phyloP scores from a whole-genome alignment of 495 filamentous ascomycete genomes.

The Aspergillus carlsbadensis region DNA sequence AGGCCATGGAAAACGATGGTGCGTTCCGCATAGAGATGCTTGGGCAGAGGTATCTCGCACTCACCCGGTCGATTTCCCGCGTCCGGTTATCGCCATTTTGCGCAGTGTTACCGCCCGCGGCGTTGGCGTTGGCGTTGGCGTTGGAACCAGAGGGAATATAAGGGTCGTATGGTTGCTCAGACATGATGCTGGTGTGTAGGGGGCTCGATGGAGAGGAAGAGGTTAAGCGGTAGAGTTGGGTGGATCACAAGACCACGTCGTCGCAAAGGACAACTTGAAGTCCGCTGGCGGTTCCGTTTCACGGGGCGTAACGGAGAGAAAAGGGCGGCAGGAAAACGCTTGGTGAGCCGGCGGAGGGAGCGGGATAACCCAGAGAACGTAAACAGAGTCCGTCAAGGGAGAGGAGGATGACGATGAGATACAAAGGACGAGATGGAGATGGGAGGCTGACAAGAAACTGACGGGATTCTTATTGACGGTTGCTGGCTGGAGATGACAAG shows the following conservation, averaged over 20 bases:
- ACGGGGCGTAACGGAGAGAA: constrained; percentile 9
- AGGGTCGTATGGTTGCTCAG: constrained; percentile 82
- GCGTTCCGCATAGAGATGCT: background rate
- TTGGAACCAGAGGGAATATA: constrained; percentile 76
- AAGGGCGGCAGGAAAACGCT: constrained; percentile 3
- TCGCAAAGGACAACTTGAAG: constrained; percentile 15
- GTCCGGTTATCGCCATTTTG: constrained; percentile 65
- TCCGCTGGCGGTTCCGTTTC: constrained; percentile 17
- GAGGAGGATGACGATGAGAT: constrained; percentile 8
- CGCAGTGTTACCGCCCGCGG: constrained; percentile 44
- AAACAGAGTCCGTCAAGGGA: background rate
- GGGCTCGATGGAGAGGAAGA: constrained; percentile 17
- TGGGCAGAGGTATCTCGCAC: constrained; percentile 26
- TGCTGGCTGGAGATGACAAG: constrained; percentile 21
- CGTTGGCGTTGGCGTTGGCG: too few relatives aligned
- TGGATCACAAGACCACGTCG: constrained; percentile 23
- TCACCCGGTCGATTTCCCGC: constrained; percentile 76
- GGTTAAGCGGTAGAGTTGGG: constrained; percentile 14
- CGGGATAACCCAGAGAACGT: background rate
- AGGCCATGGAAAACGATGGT: background rate
- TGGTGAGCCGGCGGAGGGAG: background rate
- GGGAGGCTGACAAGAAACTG: constrained; percentile 38
- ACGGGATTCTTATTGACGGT: constrained; percentile 21
- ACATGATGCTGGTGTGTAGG: constrained; percentile 54
- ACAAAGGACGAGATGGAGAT: constrained; percentile 16